phyloP scores from a whole-genome alignment of 2,329 filamentous ascomycete species.

The Aspergillus fumigatus region DNA sequence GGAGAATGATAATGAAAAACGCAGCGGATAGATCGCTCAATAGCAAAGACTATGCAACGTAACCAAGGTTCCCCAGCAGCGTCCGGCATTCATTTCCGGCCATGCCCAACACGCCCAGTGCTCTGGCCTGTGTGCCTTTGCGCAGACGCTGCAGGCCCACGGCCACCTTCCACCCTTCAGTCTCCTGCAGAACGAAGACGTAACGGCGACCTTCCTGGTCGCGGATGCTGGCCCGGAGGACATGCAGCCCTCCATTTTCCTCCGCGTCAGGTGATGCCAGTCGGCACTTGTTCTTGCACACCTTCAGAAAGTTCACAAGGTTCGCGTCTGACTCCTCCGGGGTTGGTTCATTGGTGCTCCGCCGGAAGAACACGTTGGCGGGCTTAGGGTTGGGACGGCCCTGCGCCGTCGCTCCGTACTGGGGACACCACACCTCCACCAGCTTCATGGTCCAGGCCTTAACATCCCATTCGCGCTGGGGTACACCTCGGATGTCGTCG shows the following conservation, averaged over 20 bases:
- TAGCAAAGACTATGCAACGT: conserved; percentile 3
- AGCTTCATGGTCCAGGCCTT: conserved; percentile 96
- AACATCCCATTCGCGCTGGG: conserved; percentile 97
- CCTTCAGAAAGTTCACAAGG: conserved; percentile 57
- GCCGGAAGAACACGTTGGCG: conserved; percentile 34
- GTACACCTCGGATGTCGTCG: conserved; percentile 83
- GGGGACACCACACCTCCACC: conserved; percentile 79
- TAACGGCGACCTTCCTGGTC: conserved; percentile 59
- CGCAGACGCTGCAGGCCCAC: conserved; percentile 54
- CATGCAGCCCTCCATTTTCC: conserved; percentile 46
- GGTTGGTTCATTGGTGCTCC: conserved; percentile 50
- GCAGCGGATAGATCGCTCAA: neutral
- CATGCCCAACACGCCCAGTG: conserved; percentile 45
- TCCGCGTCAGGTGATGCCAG: conserved; percentile 36
- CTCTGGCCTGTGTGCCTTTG: conserved; percentile 53
- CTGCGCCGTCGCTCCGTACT: conserved; percentile 46
- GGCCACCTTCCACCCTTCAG: conserved; percentile 60
- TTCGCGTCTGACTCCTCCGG: conserved; percentile 65
- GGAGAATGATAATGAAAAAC: conserved; percentile 9
- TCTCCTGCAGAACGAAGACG: conserved; percentile 56
- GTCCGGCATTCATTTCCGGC: conserved; percentile 14
- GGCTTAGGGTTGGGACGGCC: conserved; percentile 27
- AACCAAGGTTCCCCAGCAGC: conserved; percentile 18
- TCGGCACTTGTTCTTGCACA: conserved; percentile 62
- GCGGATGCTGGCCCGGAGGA: conserved; percentile 55